Evolutionary conservation across 164 flowering plant genomes (phyloP).

Genomic region (Magnolia sinica): DNA sequence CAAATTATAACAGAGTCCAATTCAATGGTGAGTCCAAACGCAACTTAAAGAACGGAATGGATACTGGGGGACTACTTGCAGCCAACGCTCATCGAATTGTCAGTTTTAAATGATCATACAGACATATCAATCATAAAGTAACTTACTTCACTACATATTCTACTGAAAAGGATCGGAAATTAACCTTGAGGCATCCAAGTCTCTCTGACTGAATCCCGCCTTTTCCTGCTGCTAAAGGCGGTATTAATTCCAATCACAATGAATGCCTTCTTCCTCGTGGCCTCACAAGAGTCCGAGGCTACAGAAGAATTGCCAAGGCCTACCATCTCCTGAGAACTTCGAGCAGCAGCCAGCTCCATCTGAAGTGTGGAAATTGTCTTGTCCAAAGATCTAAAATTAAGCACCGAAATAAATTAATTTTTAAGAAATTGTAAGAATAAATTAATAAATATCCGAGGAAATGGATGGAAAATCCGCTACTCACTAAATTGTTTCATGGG

Average conservation of each 20-base stretch:
- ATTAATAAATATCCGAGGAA: neutral
- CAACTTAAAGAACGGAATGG: no score
- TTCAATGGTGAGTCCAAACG: no score
- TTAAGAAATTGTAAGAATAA: neutral
- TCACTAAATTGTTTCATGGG: conserved; percentile 86
- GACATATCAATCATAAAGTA: neutral
- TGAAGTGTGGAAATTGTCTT: conserved; percentile 73
- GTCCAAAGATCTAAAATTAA: conserved; percentile 57
- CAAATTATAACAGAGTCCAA: no score
- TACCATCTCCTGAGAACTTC: conserved; percentile 46
- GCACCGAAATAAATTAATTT: neutral
- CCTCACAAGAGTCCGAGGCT: conserved; percentile 22
- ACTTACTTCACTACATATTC: neutral
- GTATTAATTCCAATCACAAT: conserved; percentile 94
- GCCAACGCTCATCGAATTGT: neutral
- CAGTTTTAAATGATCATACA: neutral
- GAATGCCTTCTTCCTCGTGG: conserved; percentile 59
- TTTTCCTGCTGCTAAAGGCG: conserved; percentile 78
- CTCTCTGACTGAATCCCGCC: conserved; percentile 58
- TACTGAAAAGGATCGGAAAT: neutral
- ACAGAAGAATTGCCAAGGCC: conserved; percentile 23
- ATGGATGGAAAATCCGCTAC: conserved; percentile 14
- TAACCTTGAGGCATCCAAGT: conserved; percentile 75
- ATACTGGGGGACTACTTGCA: neutral
- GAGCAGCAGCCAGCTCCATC: conserved; percentile 70